Evolutionary conservation across 1,139 yeast genomes (phyloP).

Genomic region (Nakaseomyces glabratus): DNA sequence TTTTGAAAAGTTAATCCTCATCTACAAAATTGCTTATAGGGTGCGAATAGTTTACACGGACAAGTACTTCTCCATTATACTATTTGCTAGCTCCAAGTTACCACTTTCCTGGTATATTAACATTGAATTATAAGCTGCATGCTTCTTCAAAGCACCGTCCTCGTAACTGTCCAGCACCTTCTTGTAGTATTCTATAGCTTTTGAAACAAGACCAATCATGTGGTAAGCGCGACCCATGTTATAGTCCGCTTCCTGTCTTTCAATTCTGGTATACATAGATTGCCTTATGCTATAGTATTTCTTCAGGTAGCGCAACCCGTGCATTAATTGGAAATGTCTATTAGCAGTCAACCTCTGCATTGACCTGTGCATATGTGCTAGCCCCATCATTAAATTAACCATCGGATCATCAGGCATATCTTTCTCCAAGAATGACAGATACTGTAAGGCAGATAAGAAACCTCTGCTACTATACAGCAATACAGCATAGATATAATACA

Average conservation of each 20-base stretch:
- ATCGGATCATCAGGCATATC: constrained; percentile 67
- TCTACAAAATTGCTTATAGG: too few relatives aligned
- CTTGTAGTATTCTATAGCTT: constrained; percentile 67
- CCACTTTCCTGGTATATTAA: constrained; percentile 71
- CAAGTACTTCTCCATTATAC: constrained; percentile 55
- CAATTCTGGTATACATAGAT: constrained; percentile 34
- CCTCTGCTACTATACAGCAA: constrained; percentile 76
- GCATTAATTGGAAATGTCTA: constrained; percentile 78
- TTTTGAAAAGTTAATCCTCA: too few relatives aligned
- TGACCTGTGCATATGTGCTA: constrained; percentile 83
- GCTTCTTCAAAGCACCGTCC: constrained; percentile 53
- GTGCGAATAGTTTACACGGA: constrained; percentile 19
- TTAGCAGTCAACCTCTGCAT: constrained; percentile 83
- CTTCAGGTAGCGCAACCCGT: constrained; percentile 69
- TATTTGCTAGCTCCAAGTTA: constrained; percentile 53
- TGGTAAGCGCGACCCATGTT: constrained; percentile 83
- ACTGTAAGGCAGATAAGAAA: constrained; percentile 68
- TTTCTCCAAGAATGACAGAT: constrained; percentile 53
- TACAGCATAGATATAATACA: constrained; percentile 70
- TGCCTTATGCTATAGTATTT: constrained; percentile 52
- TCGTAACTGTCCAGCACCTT: constrained; percentile 43
- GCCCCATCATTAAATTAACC: constrained; percentile 62
- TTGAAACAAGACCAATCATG: constrained; percentile 60
- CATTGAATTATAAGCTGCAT: constrained; percentile 79
- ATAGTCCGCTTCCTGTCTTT: constrained; percentile 69